These are phyloP conservation scores for Prunus kanzakura DNA, from an alignment of 306 rosid species.

Conservation along the genomic window DNA sequence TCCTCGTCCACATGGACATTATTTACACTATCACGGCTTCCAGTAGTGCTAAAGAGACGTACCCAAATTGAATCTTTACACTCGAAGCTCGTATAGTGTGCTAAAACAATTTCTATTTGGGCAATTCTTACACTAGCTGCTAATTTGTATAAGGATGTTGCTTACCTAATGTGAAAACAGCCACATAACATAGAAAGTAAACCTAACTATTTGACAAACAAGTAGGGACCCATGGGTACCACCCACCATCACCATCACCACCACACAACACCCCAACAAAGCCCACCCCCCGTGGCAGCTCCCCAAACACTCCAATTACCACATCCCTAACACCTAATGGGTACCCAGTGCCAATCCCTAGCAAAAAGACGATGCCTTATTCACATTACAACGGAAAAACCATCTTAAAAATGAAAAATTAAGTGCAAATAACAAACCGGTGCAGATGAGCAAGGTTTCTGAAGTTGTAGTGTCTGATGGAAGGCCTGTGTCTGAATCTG, in stretches of 20 bases:
- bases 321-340: too few relatives aligned
- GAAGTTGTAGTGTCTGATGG: conserved; percentile 27
- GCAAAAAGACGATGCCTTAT: background rate
- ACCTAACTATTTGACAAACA: background rate
- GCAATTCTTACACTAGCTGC: background rate
- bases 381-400: background rate
- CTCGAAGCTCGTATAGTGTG: background rate
- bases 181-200: background rate
- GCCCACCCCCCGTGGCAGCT: too few relatives aligned
- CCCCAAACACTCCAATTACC: too few relatives aligned
- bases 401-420: background rate
- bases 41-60: background rate
- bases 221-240: too few relatives aligned
- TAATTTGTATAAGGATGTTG: background rate
- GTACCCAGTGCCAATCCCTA: too few relatives aligned
- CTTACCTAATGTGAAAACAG: background rate
- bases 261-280: too few relatives aligned
- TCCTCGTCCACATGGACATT: background rate
- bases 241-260: background rate
- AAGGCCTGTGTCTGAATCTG: conserved; percentile 30
- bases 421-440: background rate
- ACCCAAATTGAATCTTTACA: background rate
- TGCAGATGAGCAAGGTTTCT: conserved; percentile 27
- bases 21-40: background rate
- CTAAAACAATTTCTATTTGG: background rate